Evolutionary conservation across 352 stramenopile genomes (phyloP), one percentile per base, ranked within the genome.

Genomic region (Pythium aphanidermatum): DNA sequence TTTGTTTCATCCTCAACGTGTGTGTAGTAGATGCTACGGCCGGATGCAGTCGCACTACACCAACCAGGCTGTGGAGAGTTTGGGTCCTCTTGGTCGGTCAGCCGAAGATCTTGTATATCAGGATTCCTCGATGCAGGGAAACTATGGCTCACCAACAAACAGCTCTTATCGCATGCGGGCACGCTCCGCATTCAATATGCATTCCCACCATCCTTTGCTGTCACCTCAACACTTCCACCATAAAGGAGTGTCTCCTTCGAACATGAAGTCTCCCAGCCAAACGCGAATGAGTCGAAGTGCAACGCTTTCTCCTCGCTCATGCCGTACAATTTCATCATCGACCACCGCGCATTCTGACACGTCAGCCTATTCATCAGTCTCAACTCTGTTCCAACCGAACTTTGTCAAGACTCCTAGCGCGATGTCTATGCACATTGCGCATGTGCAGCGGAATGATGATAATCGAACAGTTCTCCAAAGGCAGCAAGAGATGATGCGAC

Each of bases 1-100:
- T 10, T 54, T 83, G 2, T 75, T 71, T 37, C 46, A 74, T 6
- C 68, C 74, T 3, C 65, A 91, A 31, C 63, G 83, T 13, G 77
- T 95, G 8, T 95, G 83, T 41, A 56, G 58, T 3, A 52, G 49
- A 12, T 90, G 78, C 54, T 77, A 84, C 53, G 67, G 76, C 19
- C 52, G 60, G 12, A 40, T 90, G 10, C 70, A 85, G 55, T 62
- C 76, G 12, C 60, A 76, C 21, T 65, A 75, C 19, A 81, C 61
- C 16, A 51, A 56, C 9, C 63, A 59, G 5, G 65, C 65, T 12
- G 30, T 61, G 16, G 20, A 48, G 58, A 9, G 46, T 55, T 26
- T 65, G 12, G 58, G 39, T 16, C 53, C 46, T 3, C 23, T 34
- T 11, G 55, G 39, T 21, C 16, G 9, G n/a, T 10, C 35, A 8